Base-by-base conservation (phyloP, 2,329 filamentous ascomycete genomes). In the Diaporthe sp. region DNA sequence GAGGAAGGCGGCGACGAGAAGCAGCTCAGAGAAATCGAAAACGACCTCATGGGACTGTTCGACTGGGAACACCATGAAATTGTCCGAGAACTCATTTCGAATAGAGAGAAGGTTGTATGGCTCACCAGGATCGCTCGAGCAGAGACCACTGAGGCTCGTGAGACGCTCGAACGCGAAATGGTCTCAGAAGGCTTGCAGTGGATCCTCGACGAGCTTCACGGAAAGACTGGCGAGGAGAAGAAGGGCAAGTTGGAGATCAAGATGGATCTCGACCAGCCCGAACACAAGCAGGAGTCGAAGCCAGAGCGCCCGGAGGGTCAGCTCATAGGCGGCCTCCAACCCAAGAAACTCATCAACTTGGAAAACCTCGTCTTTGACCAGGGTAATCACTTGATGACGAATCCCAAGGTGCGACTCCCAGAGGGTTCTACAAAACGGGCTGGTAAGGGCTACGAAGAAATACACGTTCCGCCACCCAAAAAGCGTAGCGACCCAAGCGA, bases 341-440 rank as follows among this genome's bases (percentile, higher is more conserved):
- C 97, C 3, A 93, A 93, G 79, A 95, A 94, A 82, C 87, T 95
- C 60, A 95, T 99, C 83, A 98, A 98, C 82, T 88, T 99, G 71
- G 96, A 99, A 75, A 98, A 98, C 80, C 91, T 99, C 46, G 91
- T 98, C 53, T 99, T 99, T 82, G 97, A 98, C 80, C 96, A 98
- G 85, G 97, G 97, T 72, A 99, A 98, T 81, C 97, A 99, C 87
- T 89, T 99, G 58, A 99, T 98, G 96, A 98, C 97, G n/a, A 99
- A 99, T 80, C 94, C 95, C 9, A 98, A 95, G 82, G 97, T 99
- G 62, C 94, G 94, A 78, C 89, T 99, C 28, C 97, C 97, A 0
- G 95, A 98, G 82, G 97, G 97, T 15, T 98, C 97, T 2, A 98
- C 95, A 0, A 98, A 98, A 84, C 92, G 95, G 65, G 95, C 94